Percentiles rank a stretch among this genome's conserved stretches.
phyloP scores from a whole-genome alignment of 164 flowering plant species.

The Magnolia changhungtana region DNA sequence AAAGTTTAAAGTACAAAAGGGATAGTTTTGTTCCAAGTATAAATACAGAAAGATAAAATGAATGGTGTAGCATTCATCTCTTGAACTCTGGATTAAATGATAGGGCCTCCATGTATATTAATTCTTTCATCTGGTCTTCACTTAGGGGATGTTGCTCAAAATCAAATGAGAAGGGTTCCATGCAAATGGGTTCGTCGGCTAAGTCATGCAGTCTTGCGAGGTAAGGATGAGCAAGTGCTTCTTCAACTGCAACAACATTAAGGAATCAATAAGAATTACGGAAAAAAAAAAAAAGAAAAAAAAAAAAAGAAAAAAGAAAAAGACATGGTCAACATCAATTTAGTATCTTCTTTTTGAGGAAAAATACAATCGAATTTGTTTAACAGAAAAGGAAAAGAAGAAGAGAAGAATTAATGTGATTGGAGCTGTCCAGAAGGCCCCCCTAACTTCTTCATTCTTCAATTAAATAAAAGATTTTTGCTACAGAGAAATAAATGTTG shows the following conservation, averaged over 20 bases:
- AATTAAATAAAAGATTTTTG: too few relatives aligned
- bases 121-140: slow-evolving; percentile 91
- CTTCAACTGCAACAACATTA: slow-evolving; percentile 59
- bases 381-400: background rate
- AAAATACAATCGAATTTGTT: background rate
- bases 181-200: slow-evolving; percentile 87
- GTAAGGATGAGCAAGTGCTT: slow-evolving; percentile 90
- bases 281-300: too few relatives aligned
- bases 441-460: too few relatives aligned
- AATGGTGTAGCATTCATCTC: background rate
- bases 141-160: slow-evolving; percentile 70
- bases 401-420: background rate
- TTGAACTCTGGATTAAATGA: slow-evolving; percentile 64
- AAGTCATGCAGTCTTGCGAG: slow-evolving; percentile 79
- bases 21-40: background rate
- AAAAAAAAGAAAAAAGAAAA: too few relatives aligned
- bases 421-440: background rate
- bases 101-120: slow-evolving; percentile 79
- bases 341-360: background rate
- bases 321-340: background rate
- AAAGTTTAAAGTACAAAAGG: background rate
- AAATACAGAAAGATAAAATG: background rate
- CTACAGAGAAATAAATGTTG: too few relatives aligned
- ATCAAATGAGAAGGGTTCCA: slow-evolving; percentile 71
- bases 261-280: background rate